Evolutionary conservation across 2,329 filamentous ascomycete species (phyloP).

Genomic region (Talaromyces albobiverticillius): DNA sequence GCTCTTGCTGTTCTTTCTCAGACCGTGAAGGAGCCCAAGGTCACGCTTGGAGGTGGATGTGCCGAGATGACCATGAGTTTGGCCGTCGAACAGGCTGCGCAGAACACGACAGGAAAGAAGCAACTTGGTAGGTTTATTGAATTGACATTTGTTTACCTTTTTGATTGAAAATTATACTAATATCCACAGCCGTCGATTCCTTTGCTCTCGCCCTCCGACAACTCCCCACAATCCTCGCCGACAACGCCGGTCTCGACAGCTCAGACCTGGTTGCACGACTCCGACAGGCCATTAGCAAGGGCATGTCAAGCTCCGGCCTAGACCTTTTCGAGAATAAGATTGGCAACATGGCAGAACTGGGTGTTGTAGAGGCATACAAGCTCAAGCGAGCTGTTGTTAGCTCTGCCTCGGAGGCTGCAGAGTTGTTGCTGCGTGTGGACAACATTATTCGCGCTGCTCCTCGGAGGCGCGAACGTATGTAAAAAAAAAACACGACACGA

Average conservation of each 20-base stretch:
- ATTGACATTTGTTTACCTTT: neutral
- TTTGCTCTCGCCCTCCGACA: constrained; percentile 89
- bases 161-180: neutral
- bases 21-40: constrained; percentile 90
- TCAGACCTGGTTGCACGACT: constrained; percentile 89
- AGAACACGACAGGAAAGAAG: constrained; percentile 95
- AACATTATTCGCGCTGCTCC: constrained; percentile 96
- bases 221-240: constrained; percentile 91
- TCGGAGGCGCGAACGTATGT: constrained; percentile 74
- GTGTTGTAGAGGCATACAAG: constrained; percentile 98
- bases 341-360: constrained; percentile 90
- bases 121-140: constrained; percentile 53
- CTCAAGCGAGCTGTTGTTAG: constrained; percentile 97
- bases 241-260: constrained; percentile 95
- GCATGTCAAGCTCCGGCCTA: constrained; percentile 85
- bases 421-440: constrained; percentile 91
- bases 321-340: constrained; percentile 90
- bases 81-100: constrained; percentile 88
- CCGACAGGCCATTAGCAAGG: constrained; percentile 91
- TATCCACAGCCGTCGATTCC: constrained; percentile 66
- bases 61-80: constrained; percentile 99
- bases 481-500: constrained; percentile 15
- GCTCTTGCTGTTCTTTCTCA: constrained; percentile 94
- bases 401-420: constrained; percentile 91
- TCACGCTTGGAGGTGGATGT: constrained; percentile 90